Evolutionary conservation across 768 basidiomycete genomes (phyloP).

Genomic region (Brasilioporus rufonigricans): DNA sequence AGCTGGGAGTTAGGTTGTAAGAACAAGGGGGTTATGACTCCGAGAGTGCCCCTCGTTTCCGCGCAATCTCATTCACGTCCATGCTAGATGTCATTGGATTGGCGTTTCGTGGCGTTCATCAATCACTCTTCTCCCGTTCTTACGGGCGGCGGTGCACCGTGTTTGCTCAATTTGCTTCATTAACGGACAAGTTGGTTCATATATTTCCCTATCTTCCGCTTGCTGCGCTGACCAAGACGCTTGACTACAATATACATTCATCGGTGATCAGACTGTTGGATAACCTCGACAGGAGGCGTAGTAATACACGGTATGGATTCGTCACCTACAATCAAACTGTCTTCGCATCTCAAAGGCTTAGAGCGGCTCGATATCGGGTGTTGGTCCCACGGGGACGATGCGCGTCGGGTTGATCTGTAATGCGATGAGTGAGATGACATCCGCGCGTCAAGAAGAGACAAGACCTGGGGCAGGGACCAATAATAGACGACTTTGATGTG

Average conservation of each 20-base stretch:
- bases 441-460: background rate
- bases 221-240: background rate
- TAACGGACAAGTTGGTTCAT: too few relatives aligned
- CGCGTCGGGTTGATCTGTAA: conserved; percentile 74
- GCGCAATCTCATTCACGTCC: too few relatives aligned
- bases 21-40: too few relatives aligned
- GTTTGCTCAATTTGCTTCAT: too few relatives aligned
- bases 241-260: background rate
- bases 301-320: background rate
- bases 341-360: conserved; percentile 17
- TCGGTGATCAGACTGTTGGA: background rate
- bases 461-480: conserved; percentile 32
- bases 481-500: conserved; percentile 57
- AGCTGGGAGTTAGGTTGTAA: too few relatives aligned
- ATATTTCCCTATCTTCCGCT: background rate
- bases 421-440: background rate
- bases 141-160: too few relatives aligned
- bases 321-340: background rate
- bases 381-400: conserved; percentile 74
- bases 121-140: too few relatives aligned
- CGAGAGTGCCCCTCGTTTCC: too few relatives aligned
- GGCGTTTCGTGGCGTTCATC: too few relatives aligned
- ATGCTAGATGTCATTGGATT: too few relatives aligned
- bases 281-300: background rate
- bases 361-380: conserved; percentile 64